Conservation (phyloP, 352 stramenopile genomes). For the Globisporangium camurandrum region DNA sequence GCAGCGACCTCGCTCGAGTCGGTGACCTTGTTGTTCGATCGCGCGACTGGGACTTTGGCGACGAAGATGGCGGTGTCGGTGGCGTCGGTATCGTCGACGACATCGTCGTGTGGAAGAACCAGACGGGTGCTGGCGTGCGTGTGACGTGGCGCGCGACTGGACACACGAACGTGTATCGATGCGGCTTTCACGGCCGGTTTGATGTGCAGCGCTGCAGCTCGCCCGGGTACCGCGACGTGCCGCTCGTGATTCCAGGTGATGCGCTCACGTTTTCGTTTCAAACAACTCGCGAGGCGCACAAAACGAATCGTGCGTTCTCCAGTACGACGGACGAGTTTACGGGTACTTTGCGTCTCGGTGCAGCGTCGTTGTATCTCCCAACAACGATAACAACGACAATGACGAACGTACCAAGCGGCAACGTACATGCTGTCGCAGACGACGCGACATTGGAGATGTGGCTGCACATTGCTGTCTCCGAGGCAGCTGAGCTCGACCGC, state of each 20-base stretch:
- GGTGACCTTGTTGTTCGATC: conserved; percentile 53
- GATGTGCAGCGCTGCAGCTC: conserved; percentile 39
- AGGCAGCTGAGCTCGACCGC: background rate
- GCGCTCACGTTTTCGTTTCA: conserved; percentile 28
- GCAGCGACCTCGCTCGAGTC: conserved; percentile 20
- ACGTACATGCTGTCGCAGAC: conserved; percentile 8
- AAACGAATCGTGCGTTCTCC: too few relatives aligned
- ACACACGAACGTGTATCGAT: conserved; percentile 46
- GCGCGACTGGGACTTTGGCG: conserved; percentile 58
- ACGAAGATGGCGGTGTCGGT: conserved; percentile 67
- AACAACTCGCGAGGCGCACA: background rate
- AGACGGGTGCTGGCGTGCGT: conserved; percentile 44
- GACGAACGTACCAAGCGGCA: background rate
- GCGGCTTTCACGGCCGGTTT: conserved; percentile 45
- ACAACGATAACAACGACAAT: too few relatives aligned
- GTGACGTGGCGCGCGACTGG: conserved; percentile 41
- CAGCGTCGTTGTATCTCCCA: conserved; percentile 14
- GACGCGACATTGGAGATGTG: conserved; percentile 58
- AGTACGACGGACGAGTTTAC: conserved; percentile 20
- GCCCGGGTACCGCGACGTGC: conserved; percentile 14
- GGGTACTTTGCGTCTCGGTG: conserved; percentile 21
- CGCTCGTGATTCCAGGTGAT: conserved; percentile 42
- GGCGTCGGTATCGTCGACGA: conserved; percentile 46
- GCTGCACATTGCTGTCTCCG: conserved; percentile 17
- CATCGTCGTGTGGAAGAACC: conserved; percentile 37